Base-by-base conservation (phyloP, 495 filamentous ascomycete genomes). In the Penicillium odoratum region DNA sequence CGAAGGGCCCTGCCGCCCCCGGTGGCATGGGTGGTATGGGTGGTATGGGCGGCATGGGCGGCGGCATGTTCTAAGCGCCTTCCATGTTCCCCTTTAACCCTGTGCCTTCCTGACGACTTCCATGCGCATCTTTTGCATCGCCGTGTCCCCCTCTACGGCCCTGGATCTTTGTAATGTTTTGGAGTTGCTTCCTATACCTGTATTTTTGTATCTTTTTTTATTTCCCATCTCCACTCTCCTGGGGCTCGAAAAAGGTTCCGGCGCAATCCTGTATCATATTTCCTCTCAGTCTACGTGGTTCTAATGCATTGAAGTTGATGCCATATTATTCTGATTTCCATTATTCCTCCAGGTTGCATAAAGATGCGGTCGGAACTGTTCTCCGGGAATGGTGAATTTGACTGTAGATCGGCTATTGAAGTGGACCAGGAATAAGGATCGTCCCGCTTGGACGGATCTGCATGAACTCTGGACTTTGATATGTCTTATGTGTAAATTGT, bases 1-100 rank as follows among this genome's bases (percentile, higher is more conserved):
- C 96, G 75, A 96, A 97, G 89, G 82, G 75, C 50, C 81, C 80
- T 66, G 74, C 78, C 61, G 71, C 84, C 44, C 83, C 84, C 78
- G 84, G 84, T 47, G 85, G 81, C 55, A 81, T 81, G 79, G 80
- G 83, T 28, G 85, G 85, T 44, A 88, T 88, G 82, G 86, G 86
- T 48, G 85, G 87, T 50, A 87, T 89, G 81, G 88, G 87, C 36
- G 86, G 85, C 54, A 80, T 76, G 79, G 78, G 70, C 65, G 75
- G 75, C 43, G 75, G 75, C 66, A 78, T 78, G 75, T 78, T 78
- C 72, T 78, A 78, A 75, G 55, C 61, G 72, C 66, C 44, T 51
- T 21, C 44, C 53, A 25, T 26, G 6, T 25, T 47, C 60, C 56
- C 40, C 15, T n/a, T n/a, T 48, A 48, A 48, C 33, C 47, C 52